phyloP scores from a whole-genome alignment of 2,329 filamentous ascomycete species.

The Escovopsis sp. region DNA sequence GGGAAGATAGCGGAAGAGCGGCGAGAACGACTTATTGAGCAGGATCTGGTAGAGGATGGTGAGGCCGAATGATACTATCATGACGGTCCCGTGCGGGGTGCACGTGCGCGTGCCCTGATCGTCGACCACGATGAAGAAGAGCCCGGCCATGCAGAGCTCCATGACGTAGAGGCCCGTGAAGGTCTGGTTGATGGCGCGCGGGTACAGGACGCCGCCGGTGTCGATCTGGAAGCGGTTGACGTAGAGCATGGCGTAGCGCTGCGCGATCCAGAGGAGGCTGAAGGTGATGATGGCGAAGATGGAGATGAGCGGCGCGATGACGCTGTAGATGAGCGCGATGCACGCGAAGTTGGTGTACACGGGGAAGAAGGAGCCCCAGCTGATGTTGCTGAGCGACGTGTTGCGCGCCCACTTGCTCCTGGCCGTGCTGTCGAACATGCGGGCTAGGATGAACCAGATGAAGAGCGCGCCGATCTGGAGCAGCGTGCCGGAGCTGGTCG shows the following conservation, averaged over 20 bases:
- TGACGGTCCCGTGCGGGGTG: conserved; percentile 63
- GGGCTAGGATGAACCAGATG: conserved; percentile 68
- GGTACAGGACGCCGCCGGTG: conserved; percentile 85
- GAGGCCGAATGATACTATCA: conserved; percentile 59
- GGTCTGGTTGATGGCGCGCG: conserved; percentile 82
- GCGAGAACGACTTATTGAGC: conserved; percentile 69
- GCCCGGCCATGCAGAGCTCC: conserved; percentile 75
- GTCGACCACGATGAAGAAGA: conserved; percentile 68
- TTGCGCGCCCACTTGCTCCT: conserved; percentile 75
- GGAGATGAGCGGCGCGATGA: conserved; percentile 80
- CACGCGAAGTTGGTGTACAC: conserved; percentile 94
- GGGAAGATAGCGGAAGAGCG: conserved; percentile 75
- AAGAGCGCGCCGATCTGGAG: conserved; percentile 68
- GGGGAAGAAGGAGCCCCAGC: conserved; percentile 90
- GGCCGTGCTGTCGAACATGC: conserved; percentile 67
- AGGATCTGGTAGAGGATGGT: conserved; percentile 67
- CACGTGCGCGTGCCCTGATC: conserved; percentile 39
- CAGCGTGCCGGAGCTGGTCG: conserved; percentile 76
- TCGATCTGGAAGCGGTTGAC: conserved; percentile 81
- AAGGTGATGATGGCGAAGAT: conserved; percentile 92
- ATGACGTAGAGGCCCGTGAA: conserved; percentile 93
- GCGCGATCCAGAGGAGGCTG: conserved; percentile 78
- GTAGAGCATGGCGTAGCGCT: conserved; percentile 94
- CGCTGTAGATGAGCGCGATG: conserved; percentile 76
- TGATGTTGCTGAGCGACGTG: conserved; percentile 58